Conservation (phyloP, 805 yeast genomes). For the Blastobotrys chiropterorum region DNA sequence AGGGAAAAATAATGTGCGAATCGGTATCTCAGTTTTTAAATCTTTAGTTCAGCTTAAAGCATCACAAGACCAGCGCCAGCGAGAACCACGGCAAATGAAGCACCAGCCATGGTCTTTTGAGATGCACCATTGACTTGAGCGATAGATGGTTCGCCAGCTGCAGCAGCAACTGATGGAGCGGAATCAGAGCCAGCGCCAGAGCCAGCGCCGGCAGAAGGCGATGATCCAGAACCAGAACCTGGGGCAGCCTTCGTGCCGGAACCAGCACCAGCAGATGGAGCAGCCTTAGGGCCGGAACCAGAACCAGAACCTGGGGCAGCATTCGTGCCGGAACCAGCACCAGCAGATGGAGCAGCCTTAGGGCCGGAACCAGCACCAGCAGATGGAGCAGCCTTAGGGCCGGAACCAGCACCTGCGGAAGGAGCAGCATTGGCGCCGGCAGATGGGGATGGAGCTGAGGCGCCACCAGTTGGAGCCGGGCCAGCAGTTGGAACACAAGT, state of each 20-base stretch:
- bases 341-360: not conserved
- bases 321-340: not conserved
- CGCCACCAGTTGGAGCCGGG: constrained; percentile 1
- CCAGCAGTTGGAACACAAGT: not conserved
- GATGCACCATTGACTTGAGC: not conserved
- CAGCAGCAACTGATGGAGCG: not conserved
- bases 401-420: not conserved
- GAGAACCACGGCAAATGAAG: not conserved
- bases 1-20: not conserved
- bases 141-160: not conserved
- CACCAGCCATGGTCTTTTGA: not conserved
- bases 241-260: not conserved
- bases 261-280: not conserved
- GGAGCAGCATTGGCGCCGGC: not conserved
- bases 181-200: not conserved
- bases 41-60: not conserved
- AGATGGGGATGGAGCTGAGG: not conserved
- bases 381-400: not conserved
- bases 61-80: not conserved
- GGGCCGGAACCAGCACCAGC: not conserved
- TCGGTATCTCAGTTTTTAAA: not conserved
- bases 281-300: not conserved
- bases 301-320: not conserved
- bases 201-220: not conserved
- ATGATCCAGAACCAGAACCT: not conserved